These are phyloP conservation scores for Phytophthora pseudosyringae DNA, from an alignment of 352 stramenopile species.

Conservation along the genomic window DNA sequence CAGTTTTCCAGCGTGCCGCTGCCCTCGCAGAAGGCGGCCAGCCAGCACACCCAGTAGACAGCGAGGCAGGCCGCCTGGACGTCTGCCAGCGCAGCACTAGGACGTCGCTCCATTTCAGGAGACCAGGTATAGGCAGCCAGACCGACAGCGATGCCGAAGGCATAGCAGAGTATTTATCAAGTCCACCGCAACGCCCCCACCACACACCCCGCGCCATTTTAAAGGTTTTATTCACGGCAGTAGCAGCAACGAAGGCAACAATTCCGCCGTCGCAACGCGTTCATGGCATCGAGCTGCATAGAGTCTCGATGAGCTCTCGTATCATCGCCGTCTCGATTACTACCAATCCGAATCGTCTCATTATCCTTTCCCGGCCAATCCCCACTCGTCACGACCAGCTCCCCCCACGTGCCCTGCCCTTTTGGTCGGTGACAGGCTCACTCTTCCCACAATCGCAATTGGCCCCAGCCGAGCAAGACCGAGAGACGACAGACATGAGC, in stretches of 20 bases:
- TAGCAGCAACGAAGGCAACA: not conserved
- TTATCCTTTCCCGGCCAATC: constrained; percentile 11
- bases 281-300: constrained; percentile 5
- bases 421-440: constrained; percentile 4
- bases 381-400: not conserved
- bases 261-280: not conserved
- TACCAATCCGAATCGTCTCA: constrained; percentile 1
- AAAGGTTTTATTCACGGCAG: constrained; percentile 19
- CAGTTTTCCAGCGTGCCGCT: constrained; percentile 25
- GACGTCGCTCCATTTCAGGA: constrained; percentile 5
- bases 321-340: not conserved
- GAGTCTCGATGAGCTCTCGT: not conserved
- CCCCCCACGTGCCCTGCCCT: not conserved
- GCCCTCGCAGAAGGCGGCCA: constrained; percentile 26
- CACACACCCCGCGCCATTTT: constrained; percentile 5
- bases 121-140: constrained; percentile 29
- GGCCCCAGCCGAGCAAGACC: constrained; percentile 18
- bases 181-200: constrained; percentile 26
- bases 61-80: constrained; percentile 1
- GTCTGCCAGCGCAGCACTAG: constrained; percentile 8
- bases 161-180: constrained; percentile 55
- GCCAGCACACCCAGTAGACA: constrained; percentile 38
- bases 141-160: constrained; percentile 22
- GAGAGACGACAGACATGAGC: constrained; percentile 38
- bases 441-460: constrained; percentile 23